Base-by-base conservation (phyloP, 2,329 filamentous ascomycete genomes). In the Aspergillus ruber region DNA sequence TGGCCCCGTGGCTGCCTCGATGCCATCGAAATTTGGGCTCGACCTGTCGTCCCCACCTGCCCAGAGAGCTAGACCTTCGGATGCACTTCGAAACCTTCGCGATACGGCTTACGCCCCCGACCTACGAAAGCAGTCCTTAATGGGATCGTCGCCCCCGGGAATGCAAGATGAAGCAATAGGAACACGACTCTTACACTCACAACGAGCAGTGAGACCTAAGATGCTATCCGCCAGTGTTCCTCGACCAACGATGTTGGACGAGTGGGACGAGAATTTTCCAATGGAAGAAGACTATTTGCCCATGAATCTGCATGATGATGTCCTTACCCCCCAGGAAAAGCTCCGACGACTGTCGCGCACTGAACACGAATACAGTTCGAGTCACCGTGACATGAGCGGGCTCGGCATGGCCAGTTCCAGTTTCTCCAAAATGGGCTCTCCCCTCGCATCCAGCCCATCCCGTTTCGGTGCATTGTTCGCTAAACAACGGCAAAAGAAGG, bases 281-380 rank as follows among this genome's bases (percentile, higher is more conserved):
- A 91, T 93, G 58, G 88, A 95, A 65, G 90, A 95, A 61, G 90
- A 95, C 60, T 88, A 93, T 59, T 76, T 97, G 8, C 93, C 91
- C 0, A 86, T 77, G 23, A 81, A 76, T 47, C 66, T 85, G 41
- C 80, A 81, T 53, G 81, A 85, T 54, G 74, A 85, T 58, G 74
- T 84, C 12, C 73, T 84, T 29, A 81, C 79, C 0, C 80, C 81
- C 0, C 79, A 82, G 54, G 80, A 82, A 58, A 77, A 77, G 57
- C 74, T 79, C 63, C 74, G 81, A 41, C 74, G 81, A 15, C 74
- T 80, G 45, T 83, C 81, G 10, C 74, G 80, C 41, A 78, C 77
- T 12, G 78, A 81, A 42, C 72, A 74, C 46, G 79, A 81, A 3
- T 49, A 67, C 56, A 72, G 57, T 61, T 69, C 61, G 33, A 72